Percentiles rank a stretch among this genome's conserved stretches.
phyloP scores from a whole-genome alignment of 2,329 filamentous ascomycete genomes.

The Aquanectria penicillioides region DNA sequence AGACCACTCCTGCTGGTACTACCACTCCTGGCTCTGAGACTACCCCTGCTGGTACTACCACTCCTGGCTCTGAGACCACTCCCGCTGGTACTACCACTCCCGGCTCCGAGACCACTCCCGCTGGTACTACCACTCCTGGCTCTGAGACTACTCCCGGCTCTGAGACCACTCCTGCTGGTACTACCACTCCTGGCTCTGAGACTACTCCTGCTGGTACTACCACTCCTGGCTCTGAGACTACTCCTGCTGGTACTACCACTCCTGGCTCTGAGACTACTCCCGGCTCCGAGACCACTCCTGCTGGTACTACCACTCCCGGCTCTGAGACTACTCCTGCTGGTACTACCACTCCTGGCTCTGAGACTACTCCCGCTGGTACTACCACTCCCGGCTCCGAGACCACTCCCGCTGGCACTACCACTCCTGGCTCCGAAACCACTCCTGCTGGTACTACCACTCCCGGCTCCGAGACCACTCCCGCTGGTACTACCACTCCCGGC shows the following conservation, averaged over 20 bases:
- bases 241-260: slow-evolving; percentile 10
- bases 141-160: slow-evolving; percentile 5
- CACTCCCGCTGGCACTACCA: neutral
- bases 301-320: slow-evolving; percentile 17
- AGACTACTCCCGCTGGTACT: slow-evolving; percentile 8
- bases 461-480: slow-evolving; percentile 1
- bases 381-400: slow-evolving; percentile 11
- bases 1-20: too few species aligned
- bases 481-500: slow-evolving; percentile 11
- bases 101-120: neutral
- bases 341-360: neutral
- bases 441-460: slow-evolving; percentile 5
- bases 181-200: slow-evolving; percentile 10
- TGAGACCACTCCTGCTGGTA: neutral
- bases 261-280: slow-evolving; percentile 11
- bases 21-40: slow-evolving; percentile 1
- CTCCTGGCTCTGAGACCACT: neutral
- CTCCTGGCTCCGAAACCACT: neutral
- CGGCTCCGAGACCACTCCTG: neutral
- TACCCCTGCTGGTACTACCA: slow-evolving; percentile 1
- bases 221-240: neutral
- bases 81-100: neutral
- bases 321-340: neutral
- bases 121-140: slow-evolving; percentile 2
- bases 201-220: too few species aligned